phyloP scores from a whole-genome alignment of 306 rosid species.

The Prunus mongolica region DNA sequence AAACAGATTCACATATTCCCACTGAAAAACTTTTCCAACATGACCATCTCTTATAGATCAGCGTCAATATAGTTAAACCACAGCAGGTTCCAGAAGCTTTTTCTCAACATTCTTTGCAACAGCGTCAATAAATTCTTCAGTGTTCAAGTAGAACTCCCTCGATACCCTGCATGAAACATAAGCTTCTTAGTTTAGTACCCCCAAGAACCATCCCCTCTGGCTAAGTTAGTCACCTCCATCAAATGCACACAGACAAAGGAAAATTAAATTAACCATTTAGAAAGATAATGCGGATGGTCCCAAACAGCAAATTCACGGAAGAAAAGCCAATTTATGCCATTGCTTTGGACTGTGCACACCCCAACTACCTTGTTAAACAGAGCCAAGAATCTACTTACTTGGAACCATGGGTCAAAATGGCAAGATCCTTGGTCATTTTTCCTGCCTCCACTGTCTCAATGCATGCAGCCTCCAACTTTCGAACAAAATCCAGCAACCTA shows the following conservation, averaged over 20 bases:
- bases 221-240: neutral
- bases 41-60: neutral
- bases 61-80: slow-evolving; percentile 10
- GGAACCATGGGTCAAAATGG: slow-evolving; percentile 77
- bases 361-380: neutral
- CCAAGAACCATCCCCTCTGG: neutral
- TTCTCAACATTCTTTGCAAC: slow-evolving; percentile 62
- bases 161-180: slow-evolving; percentile 57
- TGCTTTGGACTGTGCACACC: neutral
- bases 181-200: slow-evolving; percentile 2
- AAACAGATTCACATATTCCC: neutral
- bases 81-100: slow-evolving; percentile 51
- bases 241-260: neutral
- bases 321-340: neutral
- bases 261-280: too few relatives aligned
- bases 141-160: slow-evolving; percentile 73
- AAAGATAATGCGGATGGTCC: neutral
- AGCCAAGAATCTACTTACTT: slow-evolving; percentile 49
- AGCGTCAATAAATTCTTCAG: slow-evolving; percentile 79
- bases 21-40: neutral
- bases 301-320: neutral
- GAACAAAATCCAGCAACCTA: slow-evolving; percentile 66
- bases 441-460: slow-evolving; percentile 84
- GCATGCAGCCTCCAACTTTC: slow-evolving; percentile 86
- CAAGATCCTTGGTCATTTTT: slow-evolving; percentile 98